A percentile compares a stretch with the other conserved stretches of the same genome.
Conservation (phyloP, 129 eudicot genomes). For the Gnaphalium uliginosum region DNA sequence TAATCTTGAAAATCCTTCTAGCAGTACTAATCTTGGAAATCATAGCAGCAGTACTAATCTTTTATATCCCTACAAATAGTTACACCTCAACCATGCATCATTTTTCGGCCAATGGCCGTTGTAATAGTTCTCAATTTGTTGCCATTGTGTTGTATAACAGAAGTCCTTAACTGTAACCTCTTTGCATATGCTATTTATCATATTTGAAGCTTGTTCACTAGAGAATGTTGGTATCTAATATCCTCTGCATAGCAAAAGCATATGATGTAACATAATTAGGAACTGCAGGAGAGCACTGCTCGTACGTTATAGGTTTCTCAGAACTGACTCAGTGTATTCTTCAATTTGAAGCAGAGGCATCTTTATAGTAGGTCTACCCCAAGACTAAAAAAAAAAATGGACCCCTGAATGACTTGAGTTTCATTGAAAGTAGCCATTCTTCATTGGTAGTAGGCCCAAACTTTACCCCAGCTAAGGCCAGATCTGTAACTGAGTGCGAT, state of each 20-base stretch:
- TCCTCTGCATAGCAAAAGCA: constrained; percentile 4
- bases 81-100: background rate
- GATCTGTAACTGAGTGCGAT: constrained; percentile 9
- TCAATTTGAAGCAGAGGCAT: background rate
- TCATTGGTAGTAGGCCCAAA: background rate
- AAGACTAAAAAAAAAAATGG: background rate
- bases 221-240: constrained; percentile 3
- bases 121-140: background rate
- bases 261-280: constrained; percentile 20
- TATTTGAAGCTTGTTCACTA: constrained; percentile 1
- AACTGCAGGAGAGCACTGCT: constrained; percentile 6
- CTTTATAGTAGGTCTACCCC: background rate
- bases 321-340: constrained; percentile 9
- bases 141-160: background rate
- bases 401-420: background rate
- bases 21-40: no score
- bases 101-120: background rate
- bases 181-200: constrained; percentile 17
- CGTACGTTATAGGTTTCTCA: constrained; percentile 18
- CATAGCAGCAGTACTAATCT: no score
- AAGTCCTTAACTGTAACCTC: background rate
- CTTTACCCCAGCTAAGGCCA: constrained; percentile 10
- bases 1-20: no score
- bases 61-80: no score
- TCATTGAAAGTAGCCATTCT: background rate